Base-by-base conservation (phyloP, 257 asterid species). In the Solanum etuberosum region DNA sequence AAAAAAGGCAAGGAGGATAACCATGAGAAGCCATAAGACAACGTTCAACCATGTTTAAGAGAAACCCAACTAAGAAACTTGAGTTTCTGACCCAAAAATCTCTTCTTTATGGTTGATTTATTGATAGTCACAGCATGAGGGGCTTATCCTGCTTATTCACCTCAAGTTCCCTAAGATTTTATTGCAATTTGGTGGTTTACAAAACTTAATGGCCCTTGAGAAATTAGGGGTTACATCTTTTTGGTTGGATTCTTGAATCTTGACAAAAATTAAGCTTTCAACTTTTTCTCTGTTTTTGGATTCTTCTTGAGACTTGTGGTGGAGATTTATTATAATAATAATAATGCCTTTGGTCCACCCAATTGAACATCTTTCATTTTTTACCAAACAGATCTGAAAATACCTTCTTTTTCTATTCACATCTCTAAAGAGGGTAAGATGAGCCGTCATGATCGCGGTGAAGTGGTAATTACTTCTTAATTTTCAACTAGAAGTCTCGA, bases 21-120 rank as follows among this genome's bases (percentile, higher is more conserved):
- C 93, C 94, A 89, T 90, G 92, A 65, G 97, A 94, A 90, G 98
- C 95, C 96, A 94, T 91, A 92, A 93, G 88, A 87, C 92, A 92
- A 25, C 90, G 90, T 91, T 95, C 95, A 88, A 87, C 92, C 95
- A 90, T 93, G 27, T 86, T 81, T 31, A 35, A 72, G 84, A 86
- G 87, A 88, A 86, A 51, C 88, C 86, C 85, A 85, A 83, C 37
- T 46, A 57, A 67, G 88, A 88, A 88, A 86, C 88, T 85, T 42
- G 40, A 70, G 65, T 85, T 85, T 10, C 59, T 63, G 67, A 85
- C 12, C 42, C 81, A 32, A 25, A 70, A 38, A 65, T 74, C 83
- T 70, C 25, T 43, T 78, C 25, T 15, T 78, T 42, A 77, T n/a
- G 57, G 34, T 76, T 40, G 73, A 14, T 65, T 40, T 54, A 40